Evolutionary conservation across 257 asterid species (phyloP).

Genomic region (Coffea eugenioides): DNA sequence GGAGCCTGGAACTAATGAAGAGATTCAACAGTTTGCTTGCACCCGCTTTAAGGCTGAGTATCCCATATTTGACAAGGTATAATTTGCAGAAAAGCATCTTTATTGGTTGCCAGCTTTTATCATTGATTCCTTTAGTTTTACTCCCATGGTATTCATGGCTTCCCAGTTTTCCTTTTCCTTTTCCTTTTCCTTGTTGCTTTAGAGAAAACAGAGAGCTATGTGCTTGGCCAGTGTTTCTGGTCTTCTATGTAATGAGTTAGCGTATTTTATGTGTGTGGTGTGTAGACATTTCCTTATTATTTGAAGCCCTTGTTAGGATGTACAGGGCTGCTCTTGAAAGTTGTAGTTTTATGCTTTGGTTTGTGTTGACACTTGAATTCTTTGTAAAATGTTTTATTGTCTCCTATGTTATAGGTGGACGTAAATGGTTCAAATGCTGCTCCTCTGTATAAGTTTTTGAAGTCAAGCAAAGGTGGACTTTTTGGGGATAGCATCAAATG

Average conservation of each 20-base stretch:
- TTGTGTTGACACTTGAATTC: not conserved
- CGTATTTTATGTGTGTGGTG: not conserved
- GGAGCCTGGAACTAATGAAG: slow-evolving; percentile 90
- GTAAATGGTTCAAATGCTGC: slow-evolving; percentile 73
- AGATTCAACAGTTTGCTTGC: slow-evolving; percentile 71
- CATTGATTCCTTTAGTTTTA: not conserved
- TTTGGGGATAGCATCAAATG: slow-evolving; percentile 73
- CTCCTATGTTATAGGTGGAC: slow-evolving; percentile 47
- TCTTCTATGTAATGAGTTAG: not conserved
- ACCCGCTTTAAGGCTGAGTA: slow-evolving; percentile 92
- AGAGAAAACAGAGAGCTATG: not conserved
- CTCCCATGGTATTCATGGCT: not conserved
- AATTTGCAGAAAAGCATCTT: not conserved
- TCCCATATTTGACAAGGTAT: slow-evolving; percentile 86
- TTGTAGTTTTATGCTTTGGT: not conserved
- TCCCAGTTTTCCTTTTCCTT: too few relatives aligned
- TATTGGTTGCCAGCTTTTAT: not conserved
- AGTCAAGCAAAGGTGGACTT: slow-evolving; percentile 70
- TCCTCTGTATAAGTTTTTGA: slow-evolving; percentile 74
- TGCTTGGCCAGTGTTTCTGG: not conserved
- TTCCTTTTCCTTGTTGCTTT: not conserved
- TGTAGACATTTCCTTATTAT: not conserved
- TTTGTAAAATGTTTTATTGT: not conserved
- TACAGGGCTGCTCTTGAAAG: not conserved
- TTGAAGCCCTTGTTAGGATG: not conserved